Conservation (phyloP, 495 filamentous ascomycete species). For the Neurospora cerealis region DNA sequence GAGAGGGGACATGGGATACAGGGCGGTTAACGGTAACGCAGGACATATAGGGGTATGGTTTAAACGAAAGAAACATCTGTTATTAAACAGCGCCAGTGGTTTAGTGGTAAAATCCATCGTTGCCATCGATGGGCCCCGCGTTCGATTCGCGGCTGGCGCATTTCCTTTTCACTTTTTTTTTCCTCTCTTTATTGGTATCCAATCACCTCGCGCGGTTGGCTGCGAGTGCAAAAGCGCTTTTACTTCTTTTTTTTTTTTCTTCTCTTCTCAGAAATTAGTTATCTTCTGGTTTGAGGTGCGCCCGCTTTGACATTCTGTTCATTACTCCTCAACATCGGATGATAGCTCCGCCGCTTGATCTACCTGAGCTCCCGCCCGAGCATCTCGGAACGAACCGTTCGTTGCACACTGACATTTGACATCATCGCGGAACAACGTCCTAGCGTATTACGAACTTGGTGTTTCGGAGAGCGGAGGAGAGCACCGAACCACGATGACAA, state of each 20-base stretch:
- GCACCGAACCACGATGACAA: not conserved
- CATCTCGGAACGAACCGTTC: not conserved
- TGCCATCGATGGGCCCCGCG: slow-evolving; percentile 44
- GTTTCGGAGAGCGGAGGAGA: not conserved
- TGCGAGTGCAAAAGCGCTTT: no score
- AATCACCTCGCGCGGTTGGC: no score
- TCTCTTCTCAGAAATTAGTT: not conserved
- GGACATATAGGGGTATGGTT: no score
- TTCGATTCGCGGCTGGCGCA: slow-evolving; percentile 42
- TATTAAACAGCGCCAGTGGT: slow-evolving; percentile 21
- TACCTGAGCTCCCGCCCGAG: not conserved
- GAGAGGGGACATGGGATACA: no score
- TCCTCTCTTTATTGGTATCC: not conserved
- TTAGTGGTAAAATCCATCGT: slow-evolving; percentile 47
- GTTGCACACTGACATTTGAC: not conserved
- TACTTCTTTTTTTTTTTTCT: not conserved
- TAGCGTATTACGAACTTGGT: not conserved
- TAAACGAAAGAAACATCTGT: not conserved
- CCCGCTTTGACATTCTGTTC: not conserved
- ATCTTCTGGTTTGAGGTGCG: no score
- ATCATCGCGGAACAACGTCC: not conserved
- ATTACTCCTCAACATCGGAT: not conserved
- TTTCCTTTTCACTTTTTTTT: slow-evolving; percentile 5
- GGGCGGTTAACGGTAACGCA: no score
- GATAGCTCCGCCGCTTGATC: not conserved